phyloP scores from a whole-genome alignment of 2,329 filamentous ascomycete genomes.

The Hypomyces rosellus region DNA sequence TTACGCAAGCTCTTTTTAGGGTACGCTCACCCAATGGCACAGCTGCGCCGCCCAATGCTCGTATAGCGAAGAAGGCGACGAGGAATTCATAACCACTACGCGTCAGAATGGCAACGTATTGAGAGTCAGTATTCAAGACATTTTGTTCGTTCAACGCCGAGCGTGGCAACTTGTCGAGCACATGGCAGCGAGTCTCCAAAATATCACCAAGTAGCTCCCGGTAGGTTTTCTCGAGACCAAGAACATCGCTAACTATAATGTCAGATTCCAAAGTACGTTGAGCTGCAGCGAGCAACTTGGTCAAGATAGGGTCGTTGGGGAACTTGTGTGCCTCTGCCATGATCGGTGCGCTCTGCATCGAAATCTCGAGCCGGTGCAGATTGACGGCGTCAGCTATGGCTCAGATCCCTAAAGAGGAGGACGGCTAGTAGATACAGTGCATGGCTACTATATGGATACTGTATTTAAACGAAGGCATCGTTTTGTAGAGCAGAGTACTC shows the following conservation, averaged over 20 bases:
- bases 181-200: conserved; percentile 4
- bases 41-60: conserved; percentile 14
- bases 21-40: conserved; percentile 11
- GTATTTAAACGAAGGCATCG: no score
- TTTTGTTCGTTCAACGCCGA: background rate
- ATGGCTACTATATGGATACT: no score
- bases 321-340: background rate
- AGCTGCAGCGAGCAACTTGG: conserved; percentile 8
- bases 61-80: conserved; percentile 17
- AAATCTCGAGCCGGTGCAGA: background rate
- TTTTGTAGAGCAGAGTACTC: no score
- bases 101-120: conserved; percentile 10
- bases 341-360: background rate
- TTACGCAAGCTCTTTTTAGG: background rate
- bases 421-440: no score
- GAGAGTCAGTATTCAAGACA: conserved; percentile 1
- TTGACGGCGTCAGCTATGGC: no score
- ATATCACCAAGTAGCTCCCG: conserved; percentile 14
- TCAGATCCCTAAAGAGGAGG: no score
- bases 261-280: background rate
- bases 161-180: background rate
- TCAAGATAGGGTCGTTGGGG: conserved; percentile 9
- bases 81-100: conserved; percentile 17
- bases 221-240: conserved; percentile 16
- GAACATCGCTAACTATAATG: background rate